Evolutionary conservation across 371 early-diverging fungal genomes (phyloP).

Genomic region (Mortierella polycephala): DNA sequence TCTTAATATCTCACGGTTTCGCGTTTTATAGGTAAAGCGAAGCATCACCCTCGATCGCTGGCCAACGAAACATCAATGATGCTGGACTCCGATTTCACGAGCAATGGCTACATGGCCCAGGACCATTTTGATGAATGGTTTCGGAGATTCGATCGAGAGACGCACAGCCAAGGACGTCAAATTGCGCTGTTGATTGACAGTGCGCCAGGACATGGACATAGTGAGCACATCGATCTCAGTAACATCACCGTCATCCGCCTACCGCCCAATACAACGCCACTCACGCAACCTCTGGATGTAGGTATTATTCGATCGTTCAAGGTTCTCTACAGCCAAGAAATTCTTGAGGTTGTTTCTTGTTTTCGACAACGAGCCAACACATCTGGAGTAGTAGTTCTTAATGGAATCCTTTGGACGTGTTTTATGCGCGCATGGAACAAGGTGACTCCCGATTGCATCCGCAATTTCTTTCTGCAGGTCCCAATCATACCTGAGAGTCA

Average conservation of each 20-base stretch:
- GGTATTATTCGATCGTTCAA: conserved; percentile 15
- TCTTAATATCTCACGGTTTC: background rate
- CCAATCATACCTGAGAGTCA: background rate
- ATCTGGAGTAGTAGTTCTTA: background rate
- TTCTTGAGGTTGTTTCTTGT: background rate
- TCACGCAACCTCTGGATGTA: conserved; percentile 12
- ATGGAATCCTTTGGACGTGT: conserved; percentile 1
- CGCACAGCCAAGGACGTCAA: background rate
- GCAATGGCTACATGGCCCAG: conserved; percentile 2
- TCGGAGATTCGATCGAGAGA: background rate
- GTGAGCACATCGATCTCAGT: background rate
- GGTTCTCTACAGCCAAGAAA: conserved; percentile 6
- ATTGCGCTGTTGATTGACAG: conserved; percentile 4
- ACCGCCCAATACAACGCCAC: conserved; percentile 5
- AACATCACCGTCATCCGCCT: conserved; percentile 10
- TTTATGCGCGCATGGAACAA: conserved; percentile 1
- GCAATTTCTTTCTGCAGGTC: background rate
- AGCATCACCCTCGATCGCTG: background rate
- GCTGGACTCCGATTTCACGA: background rate
- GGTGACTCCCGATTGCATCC: conserved; percentile 5
- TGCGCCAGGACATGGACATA: background rate
- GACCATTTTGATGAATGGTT: background rate
- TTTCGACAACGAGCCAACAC: background rate
- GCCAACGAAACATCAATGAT: background rate
- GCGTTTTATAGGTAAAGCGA: background rate